Evolutionary conservation across 345 rosid genomes (phyloP).

Genomic region (Populus alba): DNA sequence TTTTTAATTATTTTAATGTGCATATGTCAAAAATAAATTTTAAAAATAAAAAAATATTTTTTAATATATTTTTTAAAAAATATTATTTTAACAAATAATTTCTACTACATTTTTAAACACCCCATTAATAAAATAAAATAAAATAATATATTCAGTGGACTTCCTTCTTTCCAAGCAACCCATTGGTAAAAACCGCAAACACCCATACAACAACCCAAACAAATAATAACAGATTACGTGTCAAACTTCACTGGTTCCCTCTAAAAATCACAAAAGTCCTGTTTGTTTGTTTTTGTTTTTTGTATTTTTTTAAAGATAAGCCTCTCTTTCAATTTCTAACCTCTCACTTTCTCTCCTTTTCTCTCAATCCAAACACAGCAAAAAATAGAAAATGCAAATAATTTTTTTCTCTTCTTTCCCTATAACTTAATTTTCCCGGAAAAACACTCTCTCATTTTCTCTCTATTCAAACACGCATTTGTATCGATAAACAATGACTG

Average conservation of each 20-base stretch:
- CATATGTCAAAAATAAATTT: fast-evolving
- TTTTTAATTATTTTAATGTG: too few species aligned
- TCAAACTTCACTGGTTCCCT: slow-evolving; percentile 9
- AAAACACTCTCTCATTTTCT: neutral
- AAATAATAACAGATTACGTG: slow-evolving; percentile 26
- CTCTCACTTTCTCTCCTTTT: slow-evolving; percentile 28
- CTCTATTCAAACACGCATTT: neutral
- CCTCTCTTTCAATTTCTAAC: slow-evolving; percentile 8
- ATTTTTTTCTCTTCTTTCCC: neutral
- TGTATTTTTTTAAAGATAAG: slow-evolving; percentile 28
- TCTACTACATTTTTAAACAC: too few species aligned
- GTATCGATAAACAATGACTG: neutral
- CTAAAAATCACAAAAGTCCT: slow-evolving; percentile 16
- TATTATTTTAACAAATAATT: too few species aligned
- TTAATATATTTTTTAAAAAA: too few species aligned
- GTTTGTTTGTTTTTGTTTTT: neutral
- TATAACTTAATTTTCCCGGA: neutral
- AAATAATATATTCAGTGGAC: too few species aligned
- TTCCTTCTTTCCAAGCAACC: too few species aligned
- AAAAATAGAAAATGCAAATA: neutral
- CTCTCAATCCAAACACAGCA: neutral
- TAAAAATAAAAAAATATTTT: too few species aligned
- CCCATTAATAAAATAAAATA: too few species aligned
- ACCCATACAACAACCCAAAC: neutral
- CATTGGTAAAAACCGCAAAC: too few species aligned